Base-by-base conservation (phyloP, 148 eudicot species). In the Linanthus parryae region DNA sequence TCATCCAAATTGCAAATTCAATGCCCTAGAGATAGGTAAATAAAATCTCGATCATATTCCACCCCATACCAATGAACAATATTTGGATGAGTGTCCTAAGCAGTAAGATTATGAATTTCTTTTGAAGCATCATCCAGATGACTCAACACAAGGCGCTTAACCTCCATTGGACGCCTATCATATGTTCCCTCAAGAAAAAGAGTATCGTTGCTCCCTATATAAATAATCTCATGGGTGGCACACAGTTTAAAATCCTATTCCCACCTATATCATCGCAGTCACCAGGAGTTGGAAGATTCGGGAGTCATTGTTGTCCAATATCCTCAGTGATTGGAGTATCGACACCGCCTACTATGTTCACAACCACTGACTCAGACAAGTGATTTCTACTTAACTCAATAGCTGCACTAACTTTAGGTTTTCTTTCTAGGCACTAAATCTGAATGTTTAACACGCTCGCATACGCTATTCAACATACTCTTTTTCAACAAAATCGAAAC, bases 141-240 rank as follows among this genome's bases (percentile, higher is more conserved):
- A 12, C 83, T 66, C 57, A 68, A 72, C 56, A 84, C 80, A 64
- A 88, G 77, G 35, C 96, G 94, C 60, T 88, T 88, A 30, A 88
- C 89, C 40, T 94, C 96, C 58, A 84, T 94, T n/a, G 73, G 64
- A 21, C 96, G 82, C 13, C 96, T 88, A 45, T 81, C 94, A 71
- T 79, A 84, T 29, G 56, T 39, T 63, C 94, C 94, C 63, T 88
- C 96, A 39, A 79, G 74, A 6, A 88, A 79, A 57, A 88, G 61
- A 5, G 96, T 88, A 19, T 94, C 96, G 63, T 84, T 84, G 77
- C 96, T 84, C 42, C 96, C 96, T 59, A 72, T 88, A 1, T 89
- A 94, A 55, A 88, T 79, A 71, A 76, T 89, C 64, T 48, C 73
- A 56, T 59, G 61, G 25, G 74, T 65, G 27, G 81, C 55, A 34